Base-by-base conservation (phyloP, 306 rosid genomes). In the Vicia sativa region DNA sequence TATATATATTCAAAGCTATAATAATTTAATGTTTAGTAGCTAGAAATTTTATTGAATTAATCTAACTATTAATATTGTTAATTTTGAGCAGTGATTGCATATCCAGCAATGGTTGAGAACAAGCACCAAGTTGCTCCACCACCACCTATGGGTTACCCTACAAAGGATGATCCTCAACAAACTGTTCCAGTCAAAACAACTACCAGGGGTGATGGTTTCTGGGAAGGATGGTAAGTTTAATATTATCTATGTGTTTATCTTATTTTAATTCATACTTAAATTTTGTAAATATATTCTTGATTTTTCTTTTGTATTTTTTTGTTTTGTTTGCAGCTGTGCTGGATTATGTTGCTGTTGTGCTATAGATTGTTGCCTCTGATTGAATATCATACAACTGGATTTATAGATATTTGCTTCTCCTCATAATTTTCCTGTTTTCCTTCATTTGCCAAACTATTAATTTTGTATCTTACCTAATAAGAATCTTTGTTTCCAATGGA, bases 321-420 rank as follows among this genome's bases (percentile, higher is more conserved):
- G n/a, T n/a, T 16, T 7, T 18, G 49, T 19, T 57, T 73, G 65
- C 84, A 85, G 89, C 71, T 80, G 81, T 79, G 89, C 89, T 70
- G 86, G 77, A 62, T 2, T 85, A 29, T 85, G 89, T 48, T 85
- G 89, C 67, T 85, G 89, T 44, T 85, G 89, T 57, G 86, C 73
- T 11, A 9, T 85, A 66, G 89, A 85, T 45, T 67, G 77, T 29
- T 79, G 84, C 61, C 82, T 74, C 54, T 75, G 52, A 25, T 25
- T 25, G 28, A 25, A 6, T 34, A 34, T 34, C 38, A 34, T 34
- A 34, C 9, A 34, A 7, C 9, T 34, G 38, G 38, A 34, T 34
- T 34, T 7, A 7, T 34, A 31, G 37, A 34, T 34, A 34, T 34
- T 34, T 34, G 38, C 9, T 6, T 6, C 2, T 34, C 9, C 38